These are phyloP conservation scores for Coniosporium tulheliwenetii DNA, from an alignment of 2,329 filamentous ascomycete species.

Conservation along the genomic window DNA sequence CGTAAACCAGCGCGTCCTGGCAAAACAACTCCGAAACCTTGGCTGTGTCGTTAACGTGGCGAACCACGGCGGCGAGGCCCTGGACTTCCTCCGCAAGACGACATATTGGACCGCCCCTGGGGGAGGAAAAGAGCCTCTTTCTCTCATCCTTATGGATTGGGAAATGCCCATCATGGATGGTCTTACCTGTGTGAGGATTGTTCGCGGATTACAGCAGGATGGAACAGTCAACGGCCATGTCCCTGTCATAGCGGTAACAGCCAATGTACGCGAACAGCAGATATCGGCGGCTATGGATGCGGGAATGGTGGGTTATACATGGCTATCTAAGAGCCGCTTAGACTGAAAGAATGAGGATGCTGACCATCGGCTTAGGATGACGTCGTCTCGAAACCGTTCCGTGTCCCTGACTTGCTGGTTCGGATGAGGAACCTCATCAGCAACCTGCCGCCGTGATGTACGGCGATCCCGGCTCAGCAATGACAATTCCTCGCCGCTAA, in stretches of 20 bases:
- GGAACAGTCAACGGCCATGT: conserved; percentile 50
- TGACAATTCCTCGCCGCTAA: no score
- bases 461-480: no score
- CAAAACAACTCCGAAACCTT: conserved; percentile 2
- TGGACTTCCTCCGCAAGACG: conserved; percentile 1
- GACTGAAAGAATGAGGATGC: background rate
- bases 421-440: conserved; percentile 13
- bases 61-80: conserved; percentile 4
- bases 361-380: conserved; percentile 3
- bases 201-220: conserved; percentile 15
- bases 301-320: conserved; percentile 1
- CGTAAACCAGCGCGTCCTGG: conserved; percentile 3
- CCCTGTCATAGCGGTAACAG: conserved; percentile 72
- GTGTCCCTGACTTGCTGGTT: conserved; percentile 17
- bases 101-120: conserved; percentile 2
- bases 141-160: conserved; percentile 2
- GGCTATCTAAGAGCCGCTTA: background rate
- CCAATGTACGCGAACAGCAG: conserved; percentile 62
- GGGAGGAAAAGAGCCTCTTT: conserved; percentile 2
- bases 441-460: background rate
- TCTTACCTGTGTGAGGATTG: conserved; percentile 1
- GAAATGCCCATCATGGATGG: conserved; percentile 2
- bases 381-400: conserved; percentile 18
- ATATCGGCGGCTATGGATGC: conserved; percentile 4
- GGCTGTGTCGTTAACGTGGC: conserved; percentile 3